These are phyloP conservation scores for Alternaria viburni DNA, from an alignment of 2,329 filamentous ascomycete species.

Conservation along the genomic window DNA sequence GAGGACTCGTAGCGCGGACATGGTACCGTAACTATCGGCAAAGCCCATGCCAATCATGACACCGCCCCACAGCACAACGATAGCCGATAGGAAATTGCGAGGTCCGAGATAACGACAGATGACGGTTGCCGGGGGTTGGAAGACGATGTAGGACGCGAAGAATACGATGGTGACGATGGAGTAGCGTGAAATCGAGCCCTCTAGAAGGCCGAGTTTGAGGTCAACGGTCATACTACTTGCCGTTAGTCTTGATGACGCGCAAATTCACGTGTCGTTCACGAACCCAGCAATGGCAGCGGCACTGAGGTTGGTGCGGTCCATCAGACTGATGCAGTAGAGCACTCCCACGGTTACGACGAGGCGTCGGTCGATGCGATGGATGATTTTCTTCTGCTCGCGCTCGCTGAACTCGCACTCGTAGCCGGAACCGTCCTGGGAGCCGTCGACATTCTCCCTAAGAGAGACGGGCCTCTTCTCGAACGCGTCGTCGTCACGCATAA, in stretches of 20 bases:
- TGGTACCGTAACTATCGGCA: slow-evolving; percentile 41
- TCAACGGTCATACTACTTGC: slow-evolving; percentile 48
- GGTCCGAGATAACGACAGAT: slow-evolving; percentile 52
- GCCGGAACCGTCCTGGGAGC: slow-evolving; percentile 23
- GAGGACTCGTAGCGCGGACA: slow-evolving; percentile 48
- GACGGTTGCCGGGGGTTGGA: slow-evolving; percentile 51
- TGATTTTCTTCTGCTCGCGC: slow-evolving; percentile 70
- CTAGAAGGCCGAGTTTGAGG: slow-evolving; percentile 37
- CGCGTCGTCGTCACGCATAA: slow-evolving; percentile 29
- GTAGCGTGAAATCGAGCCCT: slow-evolving; percentile 42
- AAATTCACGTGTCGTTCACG: slow-evolving; percentile 6
- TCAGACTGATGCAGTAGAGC: slow-evolving; percentile 77
- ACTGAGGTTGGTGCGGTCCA: slow-evolving; percentile 81
- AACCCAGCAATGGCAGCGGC: slow-evolving; percentile 73
- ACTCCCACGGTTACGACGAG: slow-evolving; percentile 57
- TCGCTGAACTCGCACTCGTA: slow-evolving; percentile 58
- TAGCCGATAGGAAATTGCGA: slow-evolving; percentile 42
- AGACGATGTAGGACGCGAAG: slow-evolving; percentile 53
- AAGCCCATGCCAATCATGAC: slow-evolving; percentile 56
- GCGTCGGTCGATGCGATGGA: slow-evolving; percentile 69
- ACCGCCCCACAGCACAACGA: slow-evolving; percentile 50
- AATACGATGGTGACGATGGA: slow-evolving; percentile 66
- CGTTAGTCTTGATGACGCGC: slow-evolving; percentile 25
- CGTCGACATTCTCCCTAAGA: slow-evolving; percentile 34
- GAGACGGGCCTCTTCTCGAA: slow-evolving; percentile 30